These are phyloP conservation scores for Ustilago bromivora DNA, from an alignment of 1,284 basidiomycete species.

Conservation along the genomic window DNA sequence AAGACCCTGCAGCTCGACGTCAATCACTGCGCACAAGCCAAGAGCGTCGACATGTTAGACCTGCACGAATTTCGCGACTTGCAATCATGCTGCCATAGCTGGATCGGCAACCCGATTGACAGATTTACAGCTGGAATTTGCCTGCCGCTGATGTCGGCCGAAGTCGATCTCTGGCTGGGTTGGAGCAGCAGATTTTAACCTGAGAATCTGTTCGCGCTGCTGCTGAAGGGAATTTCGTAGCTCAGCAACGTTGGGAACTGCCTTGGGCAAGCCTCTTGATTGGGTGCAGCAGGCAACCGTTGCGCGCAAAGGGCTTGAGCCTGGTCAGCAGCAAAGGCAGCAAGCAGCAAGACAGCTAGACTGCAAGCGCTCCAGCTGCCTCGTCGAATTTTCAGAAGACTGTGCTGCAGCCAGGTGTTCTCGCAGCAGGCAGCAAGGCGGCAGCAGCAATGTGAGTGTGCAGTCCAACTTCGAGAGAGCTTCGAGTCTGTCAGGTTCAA, in stretches of 20 bases:
- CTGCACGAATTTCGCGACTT: neutral
- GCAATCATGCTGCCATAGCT: neutral
- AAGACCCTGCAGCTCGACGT: constrained; percentile 44
- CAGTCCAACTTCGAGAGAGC: neutral
- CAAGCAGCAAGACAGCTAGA: constrained; percentile 1
- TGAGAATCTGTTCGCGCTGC: no score
- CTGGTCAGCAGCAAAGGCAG: neutral
- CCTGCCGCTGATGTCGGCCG: neutral
- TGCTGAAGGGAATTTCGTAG: no score
- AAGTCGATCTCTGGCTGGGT: neutral
- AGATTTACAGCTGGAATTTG: neutral
- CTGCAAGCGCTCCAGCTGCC: no score
- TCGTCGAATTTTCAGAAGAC: neutral
- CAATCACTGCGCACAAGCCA: constrained; percentile 9
- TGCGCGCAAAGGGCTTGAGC: neutral
- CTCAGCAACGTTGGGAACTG: neutral
- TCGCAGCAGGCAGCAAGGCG: neutral
- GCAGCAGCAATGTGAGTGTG: neutral
- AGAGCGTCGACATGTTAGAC: constrained; percentile 3
- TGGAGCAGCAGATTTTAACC: no score
- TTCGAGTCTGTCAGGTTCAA: constrained; percentile 26
- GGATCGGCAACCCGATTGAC: neutral
- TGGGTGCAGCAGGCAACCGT: neutral
- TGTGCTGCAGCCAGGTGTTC: neutral
- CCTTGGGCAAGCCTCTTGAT: neutral